Conservation (phyloP, 768 basidiomycete genomes). For the Russula foetens region DNA sequence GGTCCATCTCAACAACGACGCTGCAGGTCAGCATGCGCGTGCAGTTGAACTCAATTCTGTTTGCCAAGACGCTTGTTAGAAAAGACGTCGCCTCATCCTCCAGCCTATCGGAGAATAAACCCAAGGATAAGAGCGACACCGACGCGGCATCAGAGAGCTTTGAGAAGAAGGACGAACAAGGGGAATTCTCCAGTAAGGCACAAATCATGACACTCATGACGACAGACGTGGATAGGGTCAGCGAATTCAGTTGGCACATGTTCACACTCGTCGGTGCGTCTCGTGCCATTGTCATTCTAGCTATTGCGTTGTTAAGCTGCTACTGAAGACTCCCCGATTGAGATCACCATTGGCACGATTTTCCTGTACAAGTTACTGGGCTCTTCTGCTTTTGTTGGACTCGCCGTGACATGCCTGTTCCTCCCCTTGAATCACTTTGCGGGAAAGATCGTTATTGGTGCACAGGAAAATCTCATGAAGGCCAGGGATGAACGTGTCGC, state of each 20-base stretch:
- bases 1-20: conserved; percentile 59
- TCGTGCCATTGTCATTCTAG: background rate
- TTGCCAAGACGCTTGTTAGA: conserved; percentile 77
- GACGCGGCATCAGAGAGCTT: conserved; percentile 25
- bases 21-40: conserved; percentile 63
- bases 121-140: conserved; percentile 21
- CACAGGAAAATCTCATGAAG: conserved; percentile 87
- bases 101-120: conserved; percentile 20
- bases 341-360: conserved; percentile 62
- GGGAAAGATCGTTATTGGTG: conserved; percentile 66
- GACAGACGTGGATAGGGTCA: conserved; percentile 85
- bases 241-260: conserved; percentile 75
- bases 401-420: conserved; percentile 59
- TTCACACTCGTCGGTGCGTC: conserved; percentile 62
- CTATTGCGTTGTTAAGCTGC: background rate
- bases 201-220: conserved; percentile 96
- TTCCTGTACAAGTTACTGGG: conserved; percentile 77
- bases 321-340: conserved; percentile 66
- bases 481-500: conserved; percentile 83
- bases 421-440: conserved; percentile 79
- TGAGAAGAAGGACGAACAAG: conserved; percentile 45
- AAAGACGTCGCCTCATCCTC: conserved; percentile 76
- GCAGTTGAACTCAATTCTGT: conserved; percentile 79
- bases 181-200: conserved; percentile 48
- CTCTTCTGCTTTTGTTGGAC: conserved; percentile 68